These are phyloP conservation scores for Bassia scoparia DNA, from an alignment of 148 eudicot species.

Conservation along the genomic window DNA sequence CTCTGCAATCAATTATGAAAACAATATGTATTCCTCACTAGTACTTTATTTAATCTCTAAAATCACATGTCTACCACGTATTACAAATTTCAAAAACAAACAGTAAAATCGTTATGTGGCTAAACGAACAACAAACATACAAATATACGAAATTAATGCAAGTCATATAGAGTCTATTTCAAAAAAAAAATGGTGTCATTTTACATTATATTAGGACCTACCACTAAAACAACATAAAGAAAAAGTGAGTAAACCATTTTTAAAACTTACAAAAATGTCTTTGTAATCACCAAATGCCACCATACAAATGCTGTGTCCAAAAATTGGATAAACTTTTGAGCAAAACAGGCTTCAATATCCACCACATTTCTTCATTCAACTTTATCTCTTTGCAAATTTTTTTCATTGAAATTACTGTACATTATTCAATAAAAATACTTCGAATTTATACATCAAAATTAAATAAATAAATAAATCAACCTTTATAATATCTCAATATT, in stretches of 20 bases:
- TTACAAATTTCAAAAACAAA: too few species aligned
- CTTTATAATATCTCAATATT: not conserved
- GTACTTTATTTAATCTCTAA: too few species aligned
- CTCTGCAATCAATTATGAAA: too few species aligned
- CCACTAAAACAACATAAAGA: not conserved
- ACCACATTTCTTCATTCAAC: constrained; percentile 41
- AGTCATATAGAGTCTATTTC: not conserved
- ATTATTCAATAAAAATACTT: not conserved
- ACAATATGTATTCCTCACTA: too few species aligned
- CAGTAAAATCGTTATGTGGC: too few species aligned
- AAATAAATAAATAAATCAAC: not conserved
- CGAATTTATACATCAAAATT: not conserved
- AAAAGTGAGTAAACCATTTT: not conserved
- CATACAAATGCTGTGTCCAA: constrained; percentile 9
- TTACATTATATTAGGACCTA: not conserved
- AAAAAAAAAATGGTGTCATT: too few species aligned
- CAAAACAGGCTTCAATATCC: constrained; percentile 25
- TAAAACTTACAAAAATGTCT: constrained; percentile 7
- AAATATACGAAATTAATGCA: too few species aligned
- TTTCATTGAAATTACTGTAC: not conserved
- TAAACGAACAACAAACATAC: too few species aligned
- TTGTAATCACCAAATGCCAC: constrained; percentile 16
- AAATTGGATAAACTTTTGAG: constrained; percentile 20
- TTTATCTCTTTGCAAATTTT: constrained; percentile 20
- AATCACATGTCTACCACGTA: too few species aligned